Conservation (phyloP, 176 grass and related monocot species). For the Pharus latifolius region DNA sequence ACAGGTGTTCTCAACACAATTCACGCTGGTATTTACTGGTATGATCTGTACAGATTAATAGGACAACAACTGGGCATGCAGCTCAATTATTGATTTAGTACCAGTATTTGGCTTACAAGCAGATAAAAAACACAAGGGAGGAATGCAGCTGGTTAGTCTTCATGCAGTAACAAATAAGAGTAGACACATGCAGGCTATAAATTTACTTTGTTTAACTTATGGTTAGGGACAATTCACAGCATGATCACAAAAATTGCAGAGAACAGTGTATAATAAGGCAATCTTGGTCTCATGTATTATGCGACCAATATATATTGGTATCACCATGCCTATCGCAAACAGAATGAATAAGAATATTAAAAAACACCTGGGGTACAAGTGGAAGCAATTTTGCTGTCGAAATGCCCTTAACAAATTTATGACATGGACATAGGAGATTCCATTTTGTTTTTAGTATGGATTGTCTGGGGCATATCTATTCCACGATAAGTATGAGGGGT, state of each 20-base stretch:
- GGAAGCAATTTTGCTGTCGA: constrained; percentile 11
- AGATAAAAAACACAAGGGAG: background rate
- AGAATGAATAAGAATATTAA: background rate
- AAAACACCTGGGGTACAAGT: background rate
- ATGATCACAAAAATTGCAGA: background rate
- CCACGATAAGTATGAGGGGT: constrained; percentile 82
- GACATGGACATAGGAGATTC: background rate
- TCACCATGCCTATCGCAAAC: background rate
- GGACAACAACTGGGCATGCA: background rate
- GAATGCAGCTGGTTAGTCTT: background rate
- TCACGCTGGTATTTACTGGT: background rate
- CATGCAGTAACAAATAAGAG: background rate
- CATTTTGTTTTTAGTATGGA: constrained; percentile 25
- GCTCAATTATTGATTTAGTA: background rate
- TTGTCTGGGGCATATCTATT: constrained; percentile 31
- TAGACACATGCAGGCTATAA: background rate
- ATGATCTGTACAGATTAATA: background rate
- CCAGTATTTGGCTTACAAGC: background rate
- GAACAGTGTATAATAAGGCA: background rate
- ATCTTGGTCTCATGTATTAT: background rate
- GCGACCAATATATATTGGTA: background rate
- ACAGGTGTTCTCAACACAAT: background rate
- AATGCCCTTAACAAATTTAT: background rate
- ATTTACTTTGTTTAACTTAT: background rate
- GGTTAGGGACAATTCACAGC: background rate